phyloP scores from a whole-genome alignment of 2,329 filamentous ascomycete genomes.

The Fusarium denticulatum region DNA sequence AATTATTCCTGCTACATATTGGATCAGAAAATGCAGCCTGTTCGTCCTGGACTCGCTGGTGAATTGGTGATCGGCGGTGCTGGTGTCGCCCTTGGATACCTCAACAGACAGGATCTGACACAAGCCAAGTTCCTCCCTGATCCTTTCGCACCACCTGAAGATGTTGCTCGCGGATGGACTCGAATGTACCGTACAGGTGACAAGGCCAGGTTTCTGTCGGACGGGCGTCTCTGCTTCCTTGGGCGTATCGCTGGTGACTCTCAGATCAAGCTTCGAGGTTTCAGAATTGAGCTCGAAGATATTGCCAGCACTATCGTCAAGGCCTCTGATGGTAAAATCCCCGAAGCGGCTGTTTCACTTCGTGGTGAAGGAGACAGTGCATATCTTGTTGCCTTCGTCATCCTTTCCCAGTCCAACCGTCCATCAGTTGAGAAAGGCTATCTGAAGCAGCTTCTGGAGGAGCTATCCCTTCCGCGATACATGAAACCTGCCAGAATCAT shows the following conservation, averaged over 20 bases:
- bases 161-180: not conserved
- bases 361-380: not conserved
- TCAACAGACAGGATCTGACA: not conserved
- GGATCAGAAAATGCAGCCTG: not conserved
- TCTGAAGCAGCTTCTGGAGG: not conserved
- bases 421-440: not conserved
- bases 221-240: not conserved
- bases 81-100: not conserved
- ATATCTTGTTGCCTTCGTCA: not conserved
- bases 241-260: not conserved
- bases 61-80: not conserved
- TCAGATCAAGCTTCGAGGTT: conserved; percentile 6
- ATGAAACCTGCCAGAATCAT: not conserved
- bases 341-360: not conserved
- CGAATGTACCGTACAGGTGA: conserved; percentile 4
- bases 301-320: conserved; percentile 3
- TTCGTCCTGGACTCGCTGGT: not conserved
- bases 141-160: not conserved
- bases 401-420: not conserved
- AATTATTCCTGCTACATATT: conserved; percentile 6
- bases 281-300: conserved; percentile 5
- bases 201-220: not conserved
- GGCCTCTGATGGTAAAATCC: not conserved
- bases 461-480: not conserved
- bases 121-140: not conserved